These are phyloP conservation scores for Thalassia testudinum DNA, from an alignment of 116 monocot species.

Conservation along the genomic window DNA sequence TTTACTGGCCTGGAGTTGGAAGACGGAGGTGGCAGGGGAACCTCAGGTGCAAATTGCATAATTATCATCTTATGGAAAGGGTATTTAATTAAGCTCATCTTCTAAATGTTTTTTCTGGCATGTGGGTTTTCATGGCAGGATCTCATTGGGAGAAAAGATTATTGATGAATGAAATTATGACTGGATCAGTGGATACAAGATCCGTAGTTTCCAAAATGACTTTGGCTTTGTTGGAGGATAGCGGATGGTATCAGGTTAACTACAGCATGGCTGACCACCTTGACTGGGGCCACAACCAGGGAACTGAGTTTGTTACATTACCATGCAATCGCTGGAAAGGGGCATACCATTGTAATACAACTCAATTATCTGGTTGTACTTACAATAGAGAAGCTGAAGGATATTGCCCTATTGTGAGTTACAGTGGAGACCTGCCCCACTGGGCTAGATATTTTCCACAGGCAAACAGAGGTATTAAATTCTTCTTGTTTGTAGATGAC, in stretches of 20 bases:
- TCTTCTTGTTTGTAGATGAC: no score
- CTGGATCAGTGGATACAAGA: conserved; percentile 94
- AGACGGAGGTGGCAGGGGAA: conserved; percentile 97
- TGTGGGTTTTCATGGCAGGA: conserved; percentile 20
- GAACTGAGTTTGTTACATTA: conserved; percentile 81
- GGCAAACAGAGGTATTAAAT: conserved; percentile 87
- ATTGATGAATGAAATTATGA: conserved; percentile 99
- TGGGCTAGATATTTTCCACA: conserved; percentile 95
- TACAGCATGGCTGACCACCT: conserved; percentile 95
- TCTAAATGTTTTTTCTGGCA: neutral
- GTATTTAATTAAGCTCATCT: no score
- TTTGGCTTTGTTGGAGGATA: conserved; percentile 91
- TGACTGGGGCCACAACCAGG: conserved; percentile 93
- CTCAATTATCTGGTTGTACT: conserved; percentile 92
- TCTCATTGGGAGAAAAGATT: conserved; percentile 99
- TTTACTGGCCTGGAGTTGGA: conserved; percentile 95
- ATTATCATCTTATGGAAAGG: neutral
- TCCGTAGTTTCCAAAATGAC: conserved; percentile 99
- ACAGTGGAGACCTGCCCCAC: conserved; percentile 74
- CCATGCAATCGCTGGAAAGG: conserved; percentile 89
- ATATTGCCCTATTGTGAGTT: conserved; percentile 96
- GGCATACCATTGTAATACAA: conserved; percentile 87
- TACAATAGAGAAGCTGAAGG: conserved; percentile 99
- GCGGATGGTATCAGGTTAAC: conserved; percentile 95
- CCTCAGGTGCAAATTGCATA: conserved; percentile 54